Evolutionary conservation across 108 stramenopile genomes (phyloP), one percentile per base, ranked within the genome.

Genomic region (Mediolabrus comicus): DNA sequence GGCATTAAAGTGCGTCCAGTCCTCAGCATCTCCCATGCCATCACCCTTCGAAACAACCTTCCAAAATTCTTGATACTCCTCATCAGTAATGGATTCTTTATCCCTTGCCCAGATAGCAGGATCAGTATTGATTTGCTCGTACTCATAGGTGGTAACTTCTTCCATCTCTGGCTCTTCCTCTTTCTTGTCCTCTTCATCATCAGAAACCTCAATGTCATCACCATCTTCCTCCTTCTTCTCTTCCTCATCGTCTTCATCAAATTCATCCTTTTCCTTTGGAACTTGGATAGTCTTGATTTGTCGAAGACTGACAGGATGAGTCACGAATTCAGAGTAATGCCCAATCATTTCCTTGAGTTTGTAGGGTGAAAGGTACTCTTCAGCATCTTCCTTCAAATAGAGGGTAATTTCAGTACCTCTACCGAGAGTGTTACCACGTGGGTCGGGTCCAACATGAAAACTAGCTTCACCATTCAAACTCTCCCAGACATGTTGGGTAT

Each of bases 371-470:
- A 94, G 82, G 71, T 96, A 98, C 58, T 87, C 84, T 28, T 88
- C 72, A 1, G 85, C 80, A 74, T 99, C 98, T 71, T 99, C 99
- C 87, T 98, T 99, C 55, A 99, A 87, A 69, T 90, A 94, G 33
- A 99, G 87, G n/a, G 95, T 98, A 76, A 99, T 99, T 83, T 98
- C 98, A 24, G 99, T 99, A 33, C 99, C 99, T 16, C 98, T 89
- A 10, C 90, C 92, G 27, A 99, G 79, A n/a, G 98, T 98, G 67
- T 97, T 86, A 0, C 99, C 99, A 16, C 94, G 76, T 0, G 97
- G 97, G 87, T 99, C 99, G 53, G 88, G 80, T 41, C 80, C 95
- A 6, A 99, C 87, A 49, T 79, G 79, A 74, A 99, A 99, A 30
- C 83, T 86, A 24, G 81, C 73, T 71, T 98, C 88, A 7, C 98